Base-by-base conservation (phyloP, 352 stramenopile species). In the Phytophthora cactorum region DNA sequence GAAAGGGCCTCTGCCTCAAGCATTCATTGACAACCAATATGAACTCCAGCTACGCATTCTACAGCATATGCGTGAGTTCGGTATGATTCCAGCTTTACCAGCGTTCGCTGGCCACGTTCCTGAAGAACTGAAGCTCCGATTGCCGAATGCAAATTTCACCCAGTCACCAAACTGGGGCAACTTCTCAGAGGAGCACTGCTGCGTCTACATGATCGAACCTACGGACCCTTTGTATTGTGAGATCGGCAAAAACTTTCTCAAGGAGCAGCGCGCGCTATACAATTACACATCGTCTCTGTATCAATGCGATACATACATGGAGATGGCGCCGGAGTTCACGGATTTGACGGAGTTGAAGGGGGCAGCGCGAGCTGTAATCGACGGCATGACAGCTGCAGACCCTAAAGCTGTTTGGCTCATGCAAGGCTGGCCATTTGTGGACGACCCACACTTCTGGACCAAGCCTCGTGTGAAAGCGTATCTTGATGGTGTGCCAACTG, bases 61-160 rank as follows among this genome's bases (percentile, higher is more conserved):
- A 9, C 79, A 77, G 25, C 82, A 90, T 46, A 92, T 97, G 79
- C 74, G 78, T 25, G 77, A 86, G 64, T 90, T 96, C 7, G 91
- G 91, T 43, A 97, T 98, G 82, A 76, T 96, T 15, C 90, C 90
- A n/a, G 84, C 92, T 11, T 68, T 98, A 12, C 92, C 92, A 5
- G 90, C 76, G 3, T 98, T 98, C 66, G 88, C 85, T 0, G 85
- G 92, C 0, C 91, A 97, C 59, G 88, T 97, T 34, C 91, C 92
- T 0, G 78, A 93, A 61, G 89, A 95, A 43, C 58, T 98, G 43
- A 82, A 86, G 50, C 32, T 75, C 31, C 77, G 82, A 5, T 92
- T 89, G 60, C 78, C 89, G 1, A 65, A 89, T n/a, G 79, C 89
- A 14, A 93, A 91, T 60, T 95, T 95, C 60, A 77, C 82, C 36